These are phyloP conservation scores for Phlegmacium glaucopus DNA, from an alignment of 768 basidiomycete genomes.

Conservation along the genomic window DNA sequence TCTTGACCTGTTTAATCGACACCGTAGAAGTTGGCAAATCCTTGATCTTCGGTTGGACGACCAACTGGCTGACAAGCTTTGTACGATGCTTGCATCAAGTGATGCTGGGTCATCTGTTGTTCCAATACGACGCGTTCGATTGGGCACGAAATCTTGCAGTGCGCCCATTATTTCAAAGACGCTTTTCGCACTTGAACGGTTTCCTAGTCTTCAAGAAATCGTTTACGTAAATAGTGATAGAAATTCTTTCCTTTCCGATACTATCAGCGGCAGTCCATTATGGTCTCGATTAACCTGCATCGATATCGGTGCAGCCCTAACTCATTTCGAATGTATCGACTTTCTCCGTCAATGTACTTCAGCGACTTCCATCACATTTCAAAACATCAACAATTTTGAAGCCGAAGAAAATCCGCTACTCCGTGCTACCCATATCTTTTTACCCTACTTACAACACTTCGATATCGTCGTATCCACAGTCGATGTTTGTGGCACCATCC, in stretches of 20 bases:
- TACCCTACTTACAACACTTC: not conserved
- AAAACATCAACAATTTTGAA: not conserved
- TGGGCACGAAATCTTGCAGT: not conserved
- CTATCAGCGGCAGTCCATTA: not conserved
- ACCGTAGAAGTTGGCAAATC: not conserved
- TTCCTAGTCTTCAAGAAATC: not conserved
- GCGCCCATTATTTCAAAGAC: not conserved
- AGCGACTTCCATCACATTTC: not conserved
- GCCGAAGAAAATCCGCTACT: not conserved
- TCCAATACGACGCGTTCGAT: not conserved
- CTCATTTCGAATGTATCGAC: not conserved
- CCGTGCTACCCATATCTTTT: not conserved
- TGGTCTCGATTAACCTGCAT: not conserved
- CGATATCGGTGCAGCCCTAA: not conserved
- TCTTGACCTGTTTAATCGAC: not conserved
- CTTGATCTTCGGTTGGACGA: not conserved
- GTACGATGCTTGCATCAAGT: not conserved
- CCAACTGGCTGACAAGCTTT: not conserved
- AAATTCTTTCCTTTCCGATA: not conserved
- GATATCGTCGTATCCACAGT: not conserved
- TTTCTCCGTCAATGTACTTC: not conserved
- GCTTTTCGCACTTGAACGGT: not conserved
- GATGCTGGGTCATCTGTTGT: not conserved
- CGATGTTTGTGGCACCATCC: not conserved
- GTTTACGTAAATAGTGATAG: not conserved